phyloP scores from a whole-genome alignment of 108 stramenopile species.

The Nitzschia palea region DNA sequence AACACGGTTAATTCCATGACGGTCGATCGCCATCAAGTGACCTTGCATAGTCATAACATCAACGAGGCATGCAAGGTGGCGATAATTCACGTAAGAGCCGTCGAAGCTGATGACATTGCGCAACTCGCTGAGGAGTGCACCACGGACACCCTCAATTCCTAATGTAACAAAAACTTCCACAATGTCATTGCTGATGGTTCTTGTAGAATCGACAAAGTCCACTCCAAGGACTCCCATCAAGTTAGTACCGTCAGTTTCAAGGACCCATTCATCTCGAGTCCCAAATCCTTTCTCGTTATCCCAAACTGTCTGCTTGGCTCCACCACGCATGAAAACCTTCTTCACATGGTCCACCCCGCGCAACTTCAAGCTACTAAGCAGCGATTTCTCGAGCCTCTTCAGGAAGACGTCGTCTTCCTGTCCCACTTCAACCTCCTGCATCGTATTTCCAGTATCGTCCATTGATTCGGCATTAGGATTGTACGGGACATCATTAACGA shows the following conservation, averaged over 20 bases:
- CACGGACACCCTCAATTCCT: conserved; percentile 97
- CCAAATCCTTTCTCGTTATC: conserved; percentile 85
- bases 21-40: conserved; percentile 94
- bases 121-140: conserved; percentile 80
- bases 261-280: conserved; percentile 89
- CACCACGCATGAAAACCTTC: conserved; percentile 95
- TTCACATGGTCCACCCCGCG: conserved; percentile 92
- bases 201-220: conserved; percentile 91
- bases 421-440: conserved; percentile 76
- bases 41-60: conserved; percentile 99
- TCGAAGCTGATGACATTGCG: conserved; percentile 93
- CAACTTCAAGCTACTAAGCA: conserved; percentile 86
- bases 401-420: conserved; percentile 93
- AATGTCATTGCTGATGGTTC: conserved; percentile 94
- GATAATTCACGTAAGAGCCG: conserved; percentile 98
- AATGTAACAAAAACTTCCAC: conserved; percentile 95
- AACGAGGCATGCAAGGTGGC: conserved; percentile 95
- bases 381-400: conserved; percentile 91
- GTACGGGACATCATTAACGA: conserved; percentile 84
- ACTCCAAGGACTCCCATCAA: conserved; percentile 92
- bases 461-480: conserved; percentile 31
- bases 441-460: conserved; percentile 73
- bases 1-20: conserved; percentile 98
- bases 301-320: conserved; percentile 83
- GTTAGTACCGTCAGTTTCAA: conserved; percentile 98